phyloP scores from a whole-genome alignment of 1,284 basidiomycete species.

The Puccinia horiana region DNA sequence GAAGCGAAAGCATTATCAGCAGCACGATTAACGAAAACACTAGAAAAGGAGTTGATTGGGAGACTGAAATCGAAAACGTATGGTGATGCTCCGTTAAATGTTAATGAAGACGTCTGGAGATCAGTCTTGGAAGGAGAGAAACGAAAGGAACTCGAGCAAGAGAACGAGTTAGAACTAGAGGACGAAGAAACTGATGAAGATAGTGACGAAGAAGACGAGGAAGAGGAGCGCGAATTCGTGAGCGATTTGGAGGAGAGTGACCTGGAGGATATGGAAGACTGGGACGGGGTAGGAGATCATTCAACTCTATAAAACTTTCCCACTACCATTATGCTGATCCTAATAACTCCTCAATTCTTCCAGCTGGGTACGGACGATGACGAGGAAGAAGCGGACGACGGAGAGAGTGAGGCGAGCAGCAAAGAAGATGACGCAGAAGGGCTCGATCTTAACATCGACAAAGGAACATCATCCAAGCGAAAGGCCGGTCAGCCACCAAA shows the following conservation, averaged over 20 bases:
- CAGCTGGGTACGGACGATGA: neutral
- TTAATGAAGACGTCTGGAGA: conserved; percentile 96
- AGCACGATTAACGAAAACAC: conserved; percentile 87
- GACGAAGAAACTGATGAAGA: conserved; percentile 62
- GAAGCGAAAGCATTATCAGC: conserved; percentile 95
- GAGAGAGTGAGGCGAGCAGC: neutral
- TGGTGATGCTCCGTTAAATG: conserved; percentile 94
- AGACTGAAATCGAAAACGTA: conserved; percentile 95
- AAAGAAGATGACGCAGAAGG: conserved; percentile 19
- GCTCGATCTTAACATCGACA: conserved; percentile 33
- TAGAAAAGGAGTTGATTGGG: conserved; percentile 93
- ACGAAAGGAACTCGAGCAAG: conserved; percentile 31
- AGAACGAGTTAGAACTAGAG: conserved; percentile 59
- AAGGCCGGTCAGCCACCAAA: conserved; percentile 11
- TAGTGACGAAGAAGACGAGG: conserved; percentile 62
- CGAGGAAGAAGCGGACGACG: neutral
- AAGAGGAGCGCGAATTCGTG: conserved; percentile 74
- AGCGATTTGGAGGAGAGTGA: conserved; percentile 69
- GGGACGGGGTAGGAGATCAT: conserved; percentile 15
- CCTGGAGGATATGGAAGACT: conserved; percentile 43
- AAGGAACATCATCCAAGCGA: conserved; percentile 5
- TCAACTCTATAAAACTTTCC: neutral
- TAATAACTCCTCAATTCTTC: neutral
- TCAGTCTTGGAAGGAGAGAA: conserved; percentile 77
- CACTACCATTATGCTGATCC: neutral